phyloP scores from a whole-genome alignment of 495 filamentous ascomycete species.

The Sphaerosporella brunnea region DNA sequence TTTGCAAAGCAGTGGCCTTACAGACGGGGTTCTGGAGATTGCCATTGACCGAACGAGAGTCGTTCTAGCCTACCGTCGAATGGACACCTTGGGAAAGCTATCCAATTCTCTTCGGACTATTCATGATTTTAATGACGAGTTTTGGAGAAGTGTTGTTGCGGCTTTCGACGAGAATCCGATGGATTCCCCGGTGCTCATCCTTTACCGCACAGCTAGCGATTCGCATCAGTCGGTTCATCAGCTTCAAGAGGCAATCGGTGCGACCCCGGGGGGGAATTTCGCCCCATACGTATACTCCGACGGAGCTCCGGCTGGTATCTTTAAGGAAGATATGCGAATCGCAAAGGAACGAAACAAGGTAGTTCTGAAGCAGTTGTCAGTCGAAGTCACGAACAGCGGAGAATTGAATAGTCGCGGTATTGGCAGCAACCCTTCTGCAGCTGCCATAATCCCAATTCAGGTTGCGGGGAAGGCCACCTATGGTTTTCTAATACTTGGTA shows the following conservation, averaged over 20 bases:
- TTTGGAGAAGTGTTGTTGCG: slow-evolving; percentile 16
- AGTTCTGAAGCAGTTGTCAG: slow-evolving; percentile 14
- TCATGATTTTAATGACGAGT: slow-evolving; percentile 19
- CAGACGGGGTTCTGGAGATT: slow-evolving; percentile 17
- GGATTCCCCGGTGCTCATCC: slow-evolving; percentile 18
- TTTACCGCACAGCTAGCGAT: slow-evolving; percentile 12
- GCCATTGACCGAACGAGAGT: slow-evolving; percentile 16
- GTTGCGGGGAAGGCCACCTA: slow-evolving; percentile 15
- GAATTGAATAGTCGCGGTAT: slow-evolving; percentile 9
- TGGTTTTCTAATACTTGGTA: slow-evolving; percentile 21
- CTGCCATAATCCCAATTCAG: slow-evolving; percentile 22
- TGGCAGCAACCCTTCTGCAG: slow-evolving; percentile 11
- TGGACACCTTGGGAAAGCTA: slow-evolving; percentile 15
- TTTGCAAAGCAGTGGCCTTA: slow-evolving; percentile 6
- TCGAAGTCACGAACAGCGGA: not conserved
- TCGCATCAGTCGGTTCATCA: not conserved
- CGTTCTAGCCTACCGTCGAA: slow-evolving; percentile 17
- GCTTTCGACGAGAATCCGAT: slow-evolving; percentile 17
- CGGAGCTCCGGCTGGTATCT: not conserved
- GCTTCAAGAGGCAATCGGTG: not conserved
- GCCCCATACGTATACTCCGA: slow-evolving; percentile 1
- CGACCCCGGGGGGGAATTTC: not conserved
- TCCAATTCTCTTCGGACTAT: slow-evolving; percentile 12
- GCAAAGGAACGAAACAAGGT: slow-evolving; percentile 14
- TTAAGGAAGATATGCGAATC: slow-evolving; percentile 13